These are phyloP conservation scores for Byssochlamys sp. DNA, from an alignment of 2,329 filamentous ascomycete genomes.

Conservation along the genomic window DNA sequence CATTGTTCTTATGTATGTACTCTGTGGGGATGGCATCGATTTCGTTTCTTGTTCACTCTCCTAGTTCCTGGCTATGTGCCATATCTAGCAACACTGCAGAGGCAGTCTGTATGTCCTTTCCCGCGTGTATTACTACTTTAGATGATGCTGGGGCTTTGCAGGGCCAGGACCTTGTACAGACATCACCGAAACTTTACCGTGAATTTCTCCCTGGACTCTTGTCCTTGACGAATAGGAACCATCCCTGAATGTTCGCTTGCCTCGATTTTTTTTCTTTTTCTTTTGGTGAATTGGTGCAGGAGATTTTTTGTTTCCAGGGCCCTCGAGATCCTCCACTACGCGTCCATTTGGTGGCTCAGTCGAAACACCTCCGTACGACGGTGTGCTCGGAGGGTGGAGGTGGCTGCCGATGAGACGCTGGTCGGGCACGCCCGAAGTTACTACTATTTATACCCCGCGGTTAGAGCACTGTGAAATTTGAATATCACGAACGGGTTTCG, in stretches of 20 bases:
- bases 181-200: neutral
- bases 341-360: neutral
- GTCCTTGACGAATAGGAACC: neutral
- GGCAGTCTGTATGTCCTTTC: neutral
- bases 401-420: neutral
- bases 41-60: neutral
- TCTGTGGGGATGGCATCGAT: neutral
- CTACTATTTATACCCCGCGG: no score
- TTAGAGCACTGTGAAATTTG: neutral
- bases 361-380: neutral
- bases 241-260: neutral
- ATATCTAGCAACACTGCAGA: neutral
- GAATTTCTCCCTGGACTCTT: neutral
- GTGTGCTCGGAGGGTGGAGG: neutral
- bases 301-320: neutral
- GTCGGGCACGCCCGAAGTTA: neutral
- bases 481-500: neutral
- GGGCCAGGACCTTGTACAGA: neutral
- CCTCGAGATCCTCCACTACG: neutral
- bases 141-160: neutral
- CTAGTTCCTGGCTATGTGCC: neutral
- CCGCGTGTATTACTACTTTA: neutral
- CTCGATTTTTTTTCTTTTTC: neutral
- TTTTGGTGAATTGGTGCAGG: neutral
- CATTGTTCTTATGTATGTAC: neutral